phyloP scores from a whole-genome alignment of 139 green algal genomes.

The Coelastrella sp. region DNA sequence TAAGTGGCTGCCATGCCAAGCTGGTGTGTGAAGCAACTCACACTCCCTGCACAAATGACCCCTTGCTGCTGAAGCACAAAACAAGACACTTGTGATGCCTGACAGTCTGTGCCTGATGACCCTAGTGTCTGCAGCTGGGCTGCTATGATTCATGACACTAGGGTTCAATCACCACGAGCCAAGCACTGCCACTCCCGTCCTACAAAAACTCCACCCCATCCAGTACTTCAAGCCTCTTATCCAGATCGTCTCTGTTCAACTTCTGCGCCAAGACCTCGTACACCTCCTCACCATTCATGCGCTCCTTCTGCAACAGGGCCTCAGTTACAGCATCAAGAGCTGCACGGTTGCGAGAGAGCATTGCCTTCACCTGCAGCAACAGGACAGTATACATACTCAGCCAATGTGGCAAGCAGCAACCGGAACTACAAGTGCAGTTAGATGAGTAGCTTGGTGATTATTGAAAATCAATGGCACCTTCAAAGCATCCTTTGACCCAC shows the following conservation, averaged over 20 bases:
- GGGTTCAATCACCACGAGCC: too few species aligned
- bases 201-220: slow-evolving; percentile 23
- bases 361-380: slow-evolving; percentile 55
- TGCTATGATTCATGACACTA: too few species aligned
- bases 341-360: slow-evolving; percentile 71
- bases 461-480: too few species aligned
- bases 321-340: slow-evolving; percentile 68
- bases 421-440: neutral
- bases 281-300: slow-evolving; percentile 58
- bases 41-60: too few species aligned
- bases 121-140: too few species aligned
- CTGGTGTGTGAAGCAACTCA: too few species aligned
- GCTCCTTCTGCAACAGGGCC: slow-evolving; percentile 51
- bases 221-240: slow-evolving; percentile 14
- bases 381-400: neutral
- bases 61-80: too few species aligned
- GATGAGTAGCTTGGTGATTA: too few species aligned
- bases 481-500: too few species aligned
- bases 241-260: slow-evolving; percentile 51
- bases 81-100: too few species aligned
- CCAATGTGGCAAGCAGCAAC: neutral
- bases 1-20: too few species aligned
- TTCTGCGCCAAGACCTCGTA: slow-evolving; percentile 57
- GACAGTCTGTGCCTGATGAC: too few species aligned
- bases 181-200: neutral